phyloP scores from a whole-genome alignment of 106 monocot species.

The Acorus gramineus region DNA sequence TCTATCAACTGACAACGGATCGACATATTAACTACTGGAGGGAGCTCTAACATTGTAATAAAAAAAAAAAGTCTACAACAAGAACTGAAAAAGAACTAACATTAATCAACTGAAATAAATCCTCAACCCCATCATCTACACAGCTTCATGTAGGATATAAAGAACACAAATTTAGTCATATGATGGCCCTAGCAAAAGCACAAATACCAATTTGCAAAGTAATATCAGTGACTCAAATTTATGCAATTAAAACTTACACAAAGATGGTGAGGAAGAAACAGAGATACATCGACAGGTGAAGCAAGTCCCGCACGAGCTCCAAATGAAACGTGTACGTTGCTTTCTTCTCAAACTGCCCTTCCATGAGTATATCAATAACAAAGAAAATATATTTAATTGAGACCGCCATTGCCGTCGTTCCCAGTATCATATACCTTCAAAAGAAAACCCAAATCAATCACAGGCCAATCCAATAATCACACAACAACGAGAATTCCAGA shows the following conservation, averaged over 20 bases:
- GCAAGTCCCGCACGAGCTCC: constrained; percentile 77
- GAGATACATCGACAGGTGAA: constrained; percentile 85
- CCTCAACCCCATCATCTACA: too few relatives aligned
- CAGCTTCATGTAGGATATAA: too few relatives aligned
- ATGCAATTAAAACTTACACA: constrained; percentile 40
- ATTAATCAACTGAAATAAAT: too few relatives aligned
- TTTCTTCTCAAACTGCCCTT: constrained; percentile 95
- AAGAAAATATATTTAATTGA: constrained; percentile 86
- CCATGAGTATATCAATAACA: constrained; percentile 86
- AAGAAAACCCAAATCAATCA: constrained; percentile 6
- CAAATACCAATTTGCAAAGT: neutral
- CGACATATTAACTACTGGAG: neutral
- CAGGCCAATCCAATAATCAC: neutral
- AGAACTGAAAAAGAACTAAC: too few relatives aligned
- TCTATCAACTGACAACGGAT: neutral
- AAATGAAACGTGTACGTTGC: constrained; percentile 89
- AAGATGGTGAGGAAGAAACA: constrained; percentile 81
- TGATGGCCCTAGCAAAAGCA: neutral
- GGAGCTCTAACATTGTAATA: too few relatives aligned
- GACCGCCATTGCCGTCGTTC: constrained; percentile 66
- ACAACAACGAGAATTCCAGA: neutral
- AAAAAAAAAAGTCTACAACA: too few relatives aligned
- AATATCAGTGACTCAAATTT: neutral
- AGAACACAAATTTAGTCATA: too few relatives aligned
- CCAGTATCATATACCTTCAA: constrained; percentile 79